Evolutionary conservation across 2,329 filamentous ascomycete genomes (phyloP).

Genomic region (Mariannaea elegans): DNA sequence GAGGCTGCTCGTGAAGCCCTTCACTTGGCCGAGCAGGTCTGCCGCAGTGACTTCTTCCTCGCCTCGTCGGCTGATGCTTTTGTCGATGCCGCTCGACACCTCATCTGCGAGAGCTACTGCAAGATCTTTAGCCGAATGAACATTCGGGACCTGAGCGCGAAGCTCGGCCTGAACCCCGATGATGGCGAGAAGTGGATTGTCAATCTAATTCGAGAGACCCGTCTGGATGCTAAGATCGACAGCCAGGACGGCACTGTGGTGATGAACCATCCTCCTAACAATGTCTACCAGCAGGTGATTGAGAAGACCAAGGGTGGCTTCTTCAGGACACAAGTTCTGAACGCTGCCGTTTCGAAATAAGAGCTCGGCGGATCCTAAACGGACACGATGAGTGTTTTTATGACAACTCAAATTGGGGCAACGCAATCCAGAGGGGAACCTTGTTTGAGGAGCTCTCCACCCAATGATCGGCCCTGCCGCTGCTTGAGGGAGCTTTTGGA

Average conservation of each 20-base stretch:
- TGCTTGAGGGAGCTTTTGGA: conserved; percentile 24
- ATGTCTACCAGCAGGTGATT: conserved; percentile 99
- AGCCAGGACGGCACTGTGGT: conserved; percentile 98
- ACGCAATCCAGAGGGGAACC: conserved; percentile 24
- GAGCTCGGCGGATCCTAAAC: conserved; percentile 8
- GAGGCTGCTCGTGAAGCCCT: conserved; percentile 94
- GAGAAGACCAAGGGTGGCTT: conserved; percentile 99
- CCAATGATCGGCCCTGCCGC: conserved; percentile 31
- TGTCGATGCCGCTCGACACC: conserved; percentile 91
- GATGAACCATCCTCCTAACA: conserved; percentile 99
- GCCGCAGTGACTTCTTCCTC: conserved; percentile 96
- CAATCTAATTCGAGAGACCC: conserved; percentile 96
- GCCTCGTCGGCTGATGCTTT: conserved; percentile 85
- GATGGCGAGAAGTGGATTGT: conserved; percentile 99
- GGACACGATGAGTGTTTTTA: conserved; percentile 32
- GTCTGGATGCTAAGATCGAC: conserved; percentile 98
- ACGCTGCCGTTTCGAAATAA: conserved; percentile 67
- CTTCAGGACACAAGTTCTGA: conserved; percentile 97
- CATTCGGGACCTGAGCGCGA: conserved; percentile 93
- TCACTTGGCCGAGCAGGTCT: conserved; percentile 85
- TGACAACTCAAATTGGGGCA: conserved; percentile 33
- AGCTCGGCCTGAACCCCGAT: conserved; percentile 89
- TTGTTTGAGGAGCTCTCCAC: conserved; percentile 21
- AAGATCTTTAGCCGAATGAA: conserved; percentile 99
- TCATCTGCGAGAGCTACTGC: conserved; percentile 99